Base-by-base conservation (phyloP, 441 rosid genomes). In the Jatropha podagrica region DNA sequence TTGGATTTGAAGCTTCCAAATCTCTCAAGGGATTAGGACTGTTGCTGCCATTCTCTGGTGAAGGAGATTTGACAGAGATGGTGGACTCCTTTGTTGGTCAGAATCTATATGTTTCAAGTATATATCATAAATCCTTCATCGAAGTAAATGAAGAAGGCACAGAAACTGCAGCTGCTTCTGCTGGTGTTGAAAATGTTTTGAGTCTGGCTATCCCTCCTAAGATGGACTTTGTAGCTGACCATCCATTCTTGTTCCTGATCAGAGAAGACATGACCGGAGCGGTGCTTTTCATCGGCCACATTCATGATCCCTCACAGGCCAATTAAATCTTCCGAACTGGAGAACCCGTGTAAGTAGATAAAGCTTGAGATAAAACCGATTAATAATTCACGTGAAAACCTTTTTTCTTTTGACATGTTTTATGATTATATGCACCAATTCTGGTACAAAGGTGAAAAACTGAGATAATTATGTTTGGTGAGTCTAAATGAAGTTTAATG, bases 111-210 rank as follows among this genome's bases (percentile, higher is more conserved):
- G 96, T 92, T 23, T 89, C 95, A 2, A 81, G 72, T 74, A 74
- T 94, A 69, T 92, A 88, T 79, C 97, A 92, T 8, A 90, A 91
- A 74, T 83, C 97, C 15, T 89, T 90, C 83, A 87, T 92, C 42
- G 98, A 90, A 58, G 97, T 94, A n/a, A 89, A 89, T 56, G 97
- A 92, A 84, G 90, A 91, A 83, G 98, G 97, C 46, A 88, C 95
- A 1, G 92, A 92, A 79, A 96, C 95, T 54, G 95, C 90, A 13
- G 92, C 90, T 56, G 89, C 88, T 55, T 79, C 93, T 74, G 90
- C 84, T 71, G 89, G 51, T 58, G 81, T 83, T 75, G 44, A 83
- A 69, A 20, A 0, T 2, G 67, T 74, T 27, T 83, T 82, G 41
- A 0, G 49, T 46, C 2, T 82, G 65, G 5, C 9, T 71, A 6